Percentiles rank a stretch among this genome's conserved stretches.
Evolutionary conservation across 768 basidiomycete species (phyloP).

Genomic region (Phaffia australis): DNA sequence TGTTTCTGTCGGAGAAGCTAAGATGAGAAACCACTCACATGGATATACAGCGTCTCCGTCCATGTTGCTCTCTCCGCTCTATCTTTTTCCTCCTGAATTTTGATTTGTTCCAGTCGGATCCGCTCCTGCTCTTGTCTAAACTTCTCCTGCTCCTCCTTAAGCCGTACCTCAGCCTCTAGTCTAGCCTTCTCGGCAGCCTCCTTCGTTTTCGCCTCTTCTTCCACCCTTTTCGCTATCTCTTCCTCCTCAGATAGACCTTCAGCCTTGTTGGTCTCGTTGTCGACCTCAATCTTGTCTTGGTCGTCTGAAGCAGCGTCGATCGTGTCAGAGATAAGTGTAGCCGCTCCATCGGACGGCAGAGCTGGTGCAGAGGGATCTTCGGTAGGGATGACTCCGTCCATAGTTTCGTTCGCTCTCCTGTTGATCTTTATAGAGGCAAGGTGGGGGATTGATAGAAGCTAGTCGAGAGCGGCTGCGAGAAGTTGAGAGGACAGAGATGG

Average conservation of each 20-base stretch:
- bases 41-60: conserved; percentile 86
- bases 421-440: too few relatives aligned
- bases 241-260: neutral
- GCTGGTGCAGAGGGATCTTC: too few relatives aligned
- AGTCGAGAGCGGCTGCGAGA: too few relatives aligned
- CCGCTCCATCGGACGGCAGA: too few relatives aligned
- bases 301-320: too few relatives aligned
- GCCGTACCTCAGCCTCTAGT: neutral
- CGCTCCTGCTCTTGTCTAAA: conserved; percentile 9
- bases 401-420: too few relatives aligned
- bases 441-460: too few relatives aligned
- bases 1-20: neutral
- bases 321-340: too few relatives aligned
- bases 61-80: conserved; percentile 35
- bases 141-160: conserved; percentile 16
- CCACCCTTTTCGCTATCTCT: conserved; percentile 8
- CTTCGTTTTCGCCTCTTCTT: conserved; percentile 7
- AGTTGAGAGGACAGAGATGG: too few relatives aligned
- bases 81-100: conserved; percentile 20
- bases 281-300: too few relatives aligned
- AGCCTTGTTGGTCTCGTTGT: too few relatives aligned
- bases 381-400: too few relatives aligned
- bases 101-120: conserved; percentile 17
- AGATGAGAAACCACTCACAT: conserved; percentile 6
- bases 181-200: conserved; percentile 9